Base-by-base conservation (phyloP, 2,329 filamentous ascomycete genomes). In the Sporothrix pallida region DNA sequence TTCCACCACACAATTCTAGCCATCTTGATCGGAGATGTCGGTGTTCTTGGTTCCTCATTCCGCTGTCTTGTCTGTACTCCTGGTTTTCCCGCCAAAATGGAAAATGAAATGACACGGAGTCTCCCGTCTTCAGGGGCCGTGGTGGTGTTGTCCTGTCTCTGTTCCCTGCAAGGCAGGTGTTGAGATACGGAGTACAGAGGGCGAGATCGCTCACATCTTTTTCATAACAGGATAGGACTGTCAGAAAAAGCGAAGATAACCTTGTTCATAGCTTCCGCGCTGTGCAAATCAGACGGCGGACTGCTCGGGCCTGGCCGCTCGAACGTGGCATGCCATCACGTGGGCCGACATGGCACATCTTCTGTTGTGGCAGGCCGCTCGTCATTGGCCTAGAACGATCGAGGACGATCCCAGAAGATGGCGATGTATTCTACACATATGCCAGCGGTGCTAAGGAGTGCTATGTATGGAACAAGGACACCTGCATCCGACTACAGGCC, bases 51-150 rank as follows among this genome's bases (percentile, higher is more conserved):
- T 60, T 60, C 23, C 23, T 26, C 23, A 26, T 26, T 26, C 23
- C 23, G 23, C 23, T 26, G 23, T 26, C 15, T 60, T 15, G 31
- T 42, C 17, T 5, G 44, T n/a, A 3, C 44, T 15, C 12, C n/a
- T 31, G 44, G 31, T 31, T 50, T 67, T 26, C 17, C 42, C 20
- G 63, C 50, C 65, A 54, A 52, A n/a, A 17, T 37, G 4, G 26
- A 54, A 69, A 17, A 52, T 17, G 17, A 69, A 69, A 42, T 56
- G 67, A 44, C 67, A 70, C 67, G 67, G 67, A 56, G 67, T 70
- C 48, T 70, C 26, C 67, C 50, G 50, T 67, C 20, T 48, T 15
- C 62, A 46, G 62, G 62, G 62, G 62, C 42, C 62, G n/a, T 48
- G n/a, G 20, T 13, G 37, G 42, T 46, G 37, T 10, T 65, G n/a